Conservation (phyloP, 495 filamentous ascomycete species). For the Xylaria acuta region DNA sequence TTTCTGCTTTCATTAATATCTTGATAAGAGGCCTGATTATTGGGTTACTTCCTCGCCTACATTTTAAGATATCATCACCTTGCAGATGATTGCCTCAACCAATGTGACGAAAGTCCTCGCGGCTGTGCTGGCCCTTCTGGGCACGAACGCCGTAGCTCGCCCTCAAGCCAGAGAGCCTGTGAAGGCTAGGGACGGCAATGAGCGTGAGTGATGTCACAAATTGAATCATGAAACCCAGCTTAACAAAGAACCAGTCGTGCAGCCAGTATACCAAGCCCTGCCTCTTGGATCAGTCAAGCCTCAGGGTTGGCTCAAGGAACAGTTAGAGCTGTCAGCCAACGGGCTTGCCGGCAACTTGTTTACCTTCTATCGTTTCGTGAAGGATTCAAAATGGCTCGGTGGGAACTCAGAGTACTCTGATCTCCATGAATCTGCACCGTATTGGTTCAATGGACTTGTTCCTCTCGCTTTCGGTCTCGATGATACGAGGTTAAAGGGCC, state of each 20-base stretch:
- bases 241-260: constrained; percentile 33
- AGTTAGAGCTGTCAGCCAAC: constrained; percentile 57
- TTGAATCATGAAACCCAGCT: not conserved
- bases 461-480: constrained; percentile 66
- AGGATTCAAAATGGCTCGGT: constrained; percentile 62
- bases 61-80: constrained; percentile 4
- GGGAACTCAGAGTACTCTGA: constrained; percentile 63
- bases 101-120: constrained; percentile 4
- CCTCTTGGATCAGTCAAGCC: constrained; percentile 65
- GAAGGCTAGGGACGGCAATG: not conserved
- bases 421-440: constrained; percentile 66
- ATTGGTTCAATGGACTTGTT: constrained; percentile 72
- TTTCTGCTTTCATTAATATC: not conserved
- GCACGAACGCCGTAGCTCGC: constrained; percentile 13
- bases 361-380: constrained; percentile 66
- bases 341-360: constrained; percentile 66
- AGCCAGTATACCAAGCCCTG: constrained; percentile 49
- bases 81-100: constrained; percentile 9
- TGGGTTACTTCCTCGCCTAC: not conserved
- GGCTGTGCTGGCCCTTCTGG: constrained; percentile 19
- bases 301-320: constrained; percentile 65
- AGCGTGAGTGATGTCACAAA: constrained; percentile 11
- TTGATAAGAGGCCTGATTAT: not conserved
- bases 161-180: constrained; percentile 5
- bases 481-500: constrained; percentile 60